Percentiles rank a stretch among this genome's conserved stretches.
These are phyloP conservation scores for Garcileccinum viscosum DNA, from an alignment of 1,284 basidiomycete species.

Conservation along the genomic window DNA sequence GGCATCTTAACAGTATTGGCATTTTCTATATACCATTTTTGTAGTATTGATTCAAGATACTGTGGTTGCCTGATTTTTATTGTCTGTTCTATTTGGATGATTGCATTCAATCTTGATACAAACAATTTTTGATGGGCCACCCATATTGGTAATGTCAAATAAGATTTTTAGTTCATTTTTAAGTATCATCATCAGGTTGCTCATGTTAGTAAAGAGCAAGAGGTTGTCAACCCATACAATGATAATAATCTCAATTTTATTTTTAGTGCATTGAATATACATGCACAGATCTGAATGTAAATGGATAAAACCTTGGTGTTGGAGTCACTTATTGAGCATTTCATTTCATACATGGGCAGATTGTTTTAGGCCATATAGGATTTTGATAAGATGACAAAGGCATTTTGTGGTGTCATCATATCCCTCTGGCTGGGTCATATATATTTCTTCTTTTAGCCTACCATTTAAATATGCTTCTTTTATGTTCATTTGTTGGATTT, in stretches of 20 bases:
- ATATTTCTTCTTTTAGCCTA: slow-evolving; percentile 45
- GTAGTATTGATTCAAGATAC: background rate
- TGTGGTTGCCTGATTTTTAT: background rate
- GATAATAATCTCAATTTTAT: slow-evolving; percentile 1
- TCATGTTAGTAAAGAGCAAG: slow-evolving; percentile 1
- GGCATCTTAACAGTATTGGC: background rate
- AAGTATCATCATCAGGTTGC: background rate
- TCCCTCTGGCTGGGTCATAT: slow-evolving; percentile 43
- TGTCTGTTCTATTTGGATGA: too few species aligned
- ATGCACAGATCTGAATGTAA: slow-evolving; percentile 4
- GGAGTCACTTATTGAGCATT: background rate
- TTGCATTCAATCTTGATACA: too few species aligned
- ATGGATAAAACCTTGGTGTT: background rate
- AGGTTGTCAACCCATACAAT: slow-evolving; percentile 18
- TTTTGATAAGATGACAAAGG: background rate
- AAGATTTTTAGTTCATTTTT: background rate
- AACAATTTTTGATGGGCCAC: too few species aligned
- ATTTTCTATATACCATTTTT: background rate
- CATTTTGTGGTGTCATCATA: slow-evolving; percentile 25
- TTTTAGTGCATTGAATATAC: background rate
- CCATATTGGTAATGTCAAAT: background rate
- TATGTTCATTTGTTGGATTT: slow-evolving; percentile 37
- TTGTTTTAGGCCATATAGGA: background rate
- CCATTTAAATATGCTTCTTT: slow-evolving; percentile 45
- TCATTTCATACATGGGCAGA: background rate